Percentiles rank a stretch among this genome's conserved stretches.
phyloP scores from a whole-genome alignment of 768 basidiomycete genomes.

The Lentinula boryana region DNA sequence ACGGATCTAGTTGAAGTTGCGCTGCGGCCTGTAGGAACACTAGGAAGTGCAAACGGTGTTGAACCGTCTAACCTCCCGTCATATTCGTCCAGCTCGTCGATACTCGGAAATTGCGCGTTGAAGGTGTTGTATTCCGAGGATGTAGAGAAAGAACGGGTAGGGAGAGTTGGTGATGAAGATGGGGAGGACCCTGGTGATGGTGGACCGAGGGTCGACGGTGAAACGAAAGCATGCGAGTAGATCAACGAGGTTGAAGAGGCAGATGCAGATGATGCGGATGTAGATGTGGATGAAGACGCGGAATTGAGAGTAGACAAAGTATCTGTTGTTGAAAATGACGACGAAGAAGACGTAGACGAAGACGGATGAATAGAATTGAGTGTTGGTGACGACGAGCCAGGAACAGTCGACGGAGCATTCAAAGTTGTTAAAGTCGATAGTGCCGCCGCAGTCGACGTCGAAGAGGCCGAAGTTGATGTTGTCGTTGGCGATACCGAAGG shows the following conservation, averaged over 20 bases:
- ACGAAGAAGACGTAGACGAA: slow-evolving; percentile 8
- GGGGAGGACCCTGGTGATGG: slow-evolving; percentile 70
- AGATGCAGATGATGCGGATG: slow-evolving; percentile 16
- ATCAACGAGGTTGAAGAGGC: slow-evolving; percentile 20
- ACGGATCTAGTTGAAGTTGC: slow-evolving; percentile 19
- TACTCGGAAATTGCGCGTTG: slow-evolving; percentile 64
- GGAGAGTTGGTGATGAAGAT: slow-evolving; percentile 47
- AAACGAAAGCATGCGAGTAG: slow-evolving; percentile 60
- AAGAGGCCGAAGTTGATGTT: background rate
- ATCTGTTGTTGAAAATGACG: slow-evolving; percentile 8
- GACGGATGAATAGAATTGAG: slow-evolving; percentile 8
- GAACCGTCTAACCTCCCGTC: background rate
- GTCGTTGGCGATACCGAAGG: background rate
- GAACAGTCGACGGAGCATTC: slow-evolving; percentile 32
- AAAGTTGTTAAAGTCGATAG: background rate
- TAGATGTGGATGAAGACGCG: slow-evolving; percentile 14
- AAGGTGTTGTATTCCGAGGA: slow-evolving; percentile 37
- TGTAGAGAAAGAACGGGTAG: slow-evolving; percentile 24
- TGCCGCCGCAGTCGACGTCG: background rate
- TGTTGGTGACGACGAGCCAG: slow-evolving; percentile 19
- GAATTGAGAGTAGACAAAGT: slow-evolving; percentile 16
- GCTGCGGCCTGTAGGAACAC: slow-evolving; percentile 37
- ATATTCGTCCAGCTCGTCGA: slow-evolving; percentile 67
- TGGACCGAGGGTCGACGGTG: slow-evolving; percentile 66
- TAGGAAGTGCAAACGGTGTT: slow-evolving; percentile 38